A percentile compares a stretch with the other conserved stretches of the same genome.
These are phyloP conservation scores for Sodiomyces alkalinus DNA, from an alignment of 2,329 filamentous ascomycete genomes.

Conservation along the genomic window DNA sequence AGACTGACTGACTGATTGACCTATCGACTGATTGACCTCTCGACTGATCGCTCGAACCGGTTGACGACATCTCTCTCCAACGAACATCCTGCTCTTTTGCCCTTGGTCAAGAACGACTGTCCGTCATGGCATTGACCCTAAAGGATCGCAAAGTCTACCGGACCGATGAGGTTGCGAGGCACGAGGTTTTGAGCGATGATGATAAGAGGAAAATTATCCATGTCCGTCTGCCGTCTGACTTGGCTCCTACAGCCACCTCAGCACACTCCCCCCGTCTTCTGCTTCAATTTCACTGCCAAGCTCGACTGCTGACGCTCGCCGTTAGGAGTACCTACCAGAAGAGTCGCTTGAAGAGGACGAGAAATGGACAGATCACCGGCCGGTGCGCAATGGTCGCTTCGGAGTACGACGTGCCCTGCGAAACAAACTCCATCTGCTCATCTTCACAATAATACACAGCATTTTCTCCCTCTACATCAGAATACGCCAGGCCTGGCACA, in stretches of 20 bases:
- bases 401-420: conserved; percentile 47
- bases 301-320: conserved; percentile 4
- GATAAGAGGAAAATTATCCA: conserved; percentile 21
- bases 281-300: too few species aligned
- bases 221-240: too few species aligned
- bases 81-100: too few species aligned
- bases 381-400: conserved; percentile 25
- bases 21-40: too few species aligned
- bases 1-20: too few species aligned
- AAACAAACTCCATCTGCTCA: conserved; percentile 46
- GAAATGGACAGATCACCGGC: conserved; percentile 8
- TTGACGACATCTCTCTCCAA: too few species aligned
- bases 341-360: conserved; percentile 1
- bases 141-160: conserved; percentile 23
- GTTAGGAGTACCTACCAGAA: conserved; percentile 14
- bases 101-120: conserved; percentile 1
- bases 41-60: too few species aligned
- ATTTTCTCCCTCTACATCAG: conserved; percentile 84
- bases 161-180: conserved; percentile 19
- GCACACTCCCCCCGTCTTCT: too few species aligned
- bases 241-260: too few species aligned
- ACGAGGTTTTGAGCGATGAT: conserved; percentile 18
- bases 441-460: conserved; percentile 59
- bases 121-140: conserved; percentile 14
- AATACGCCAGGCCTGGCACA: conserved; percentile 63